Percentiles rank a stretch among this genome's conserved stretches.
phyloP scores from a whole-genome alignment of 1,284 basidiomycete species.

The Pseudozyma pruni region DNA sequence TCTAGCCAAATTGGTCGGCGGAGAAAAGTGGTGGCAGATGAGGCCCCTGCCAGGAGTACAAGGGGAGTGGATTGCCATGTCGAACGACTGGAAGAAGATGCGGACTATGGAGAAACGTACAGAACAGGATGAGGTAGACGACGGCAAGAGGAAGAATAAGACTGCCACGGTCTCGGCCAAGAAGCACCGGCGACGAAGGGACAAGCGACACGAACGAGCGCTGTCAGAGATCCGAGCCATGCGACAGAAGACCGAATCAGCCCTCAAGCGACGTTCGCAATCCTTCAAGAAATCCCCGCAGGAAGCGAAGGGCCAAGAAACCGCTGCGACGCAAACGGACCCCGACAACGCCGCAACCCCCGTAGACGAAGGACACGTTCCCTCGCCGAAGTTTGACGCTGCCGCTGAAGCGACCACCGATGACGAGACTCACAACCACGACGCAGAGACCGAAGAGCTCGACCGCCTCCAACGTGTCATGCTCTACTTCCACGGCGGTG shows the following conservation, averaged over 20 bases:
- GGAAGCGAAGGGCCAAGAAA: background rate
- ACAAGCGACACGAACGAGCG: slow-evolving; percentile 38
- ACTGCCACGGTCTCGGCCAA: background rate
- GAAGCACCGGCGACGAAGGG: slow-evolving; percentile 11
- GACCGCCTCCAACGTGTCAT: slow-evolving; percentile 61
- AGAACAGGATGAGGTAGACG: slow-evolving; percentile 5
- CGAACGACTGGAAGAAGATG: slow-evolving; percentile 68
- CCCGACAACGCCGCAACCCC: slow-evolving; percentile 4
- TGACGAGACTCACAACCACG: slow-evolving; percentile 11
- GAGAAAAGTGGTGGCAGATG: slow-evolving; percentile 91
- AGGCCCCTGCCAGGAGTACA: slow-evolving; percentile 75
- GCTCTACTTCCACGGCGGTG: slow-evolving; percentile 66
- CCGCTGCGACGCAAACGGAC: background rate
- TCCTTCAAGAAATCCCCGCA: slow-evolving; percentile 19
- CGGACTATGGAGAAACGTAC: slow-evolving; percentile 57
- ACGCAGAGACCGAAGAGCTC: slow-evolving; percentile 51
- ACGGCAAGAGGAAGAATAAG: too few species aligned
- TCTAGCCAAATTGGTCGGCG: slow-evolving; percentile 82
- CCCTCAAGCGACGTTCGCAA: slow-evolving; percentile 25
- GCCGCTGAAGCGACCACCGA: slow-evolving; percentile 39
- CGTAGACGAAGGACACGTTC: slow-evolving; percentile 5
- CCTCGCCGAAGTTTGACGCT: slow-evolving; percentile 47
- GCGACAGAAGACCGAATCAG: slow-evolving; percentile 29
- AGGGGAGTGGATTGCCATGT: slow-evolving; percentile 85
- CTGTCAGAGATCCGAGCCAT: slow-evolving; percentile 32